Conservation (phyloP, 169 alveolate genomes). For the Plasmodium coatneyi region DNA sequence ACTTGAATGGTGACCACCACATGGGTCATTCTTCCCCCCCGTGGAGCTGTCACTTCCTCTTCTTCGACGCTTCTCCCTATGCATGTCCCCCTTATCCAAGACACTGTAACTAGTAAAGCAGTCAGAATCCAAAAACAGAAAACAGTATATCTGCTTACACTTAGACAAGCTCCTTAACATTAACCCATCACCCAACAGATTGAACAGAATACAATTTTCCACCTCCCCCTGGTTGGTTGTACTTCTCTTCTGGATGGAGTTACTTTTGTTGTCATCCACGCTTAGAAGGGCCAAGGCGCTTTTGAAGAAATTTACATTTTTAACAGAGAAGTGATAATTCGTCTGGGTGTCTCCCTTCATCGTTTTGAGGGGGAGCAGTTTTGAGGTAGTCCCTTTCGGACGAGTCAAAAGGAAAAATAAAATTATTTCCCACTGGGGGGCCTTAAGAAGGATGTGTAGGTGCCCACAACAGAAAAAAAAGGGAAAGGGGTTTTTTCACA, state of each 20-base stretch:
- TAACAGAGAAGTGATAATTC: conserved; percentile 57
- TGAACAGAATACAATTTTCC: conserved; percentile 39
- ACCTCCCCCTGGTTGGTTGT: neutral
- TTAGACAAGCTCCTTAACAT: conserved; percentile 63
- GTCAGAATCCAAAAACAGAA: conserved; percentile 51
- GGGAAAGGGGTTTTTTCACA: neutral
- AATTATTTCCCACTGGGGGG: neutral
- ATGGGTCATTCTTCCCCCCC: neutral
- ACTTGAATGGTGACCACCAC: neutral
- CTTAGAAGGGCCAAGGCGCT: conserved; percentile 54
- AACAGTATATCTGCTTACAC: conserved; percentile 69
- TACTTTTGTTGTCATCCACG: conserved; percentile 53
- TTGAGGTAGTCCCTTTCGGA: neutral
- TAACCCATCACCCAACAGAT: conserved; percentile 42
- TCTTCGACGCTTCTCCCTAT: neutral
- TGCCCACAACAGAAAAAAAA: neutral
- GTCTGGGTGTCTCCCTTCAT: conserved; percentile 25
- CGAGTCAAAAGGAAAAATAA: neutral
- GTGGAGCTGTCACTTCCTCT: neutral
- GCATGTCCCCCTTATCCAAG: neutral
- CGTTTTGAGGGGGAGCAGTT: neutral
- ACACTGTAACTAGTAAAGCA: conserved; percentile 41
- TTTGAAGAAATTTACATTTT: conserved; percentile 56
- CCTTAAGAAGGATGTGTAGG: neutral
- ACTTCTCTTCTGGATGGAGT: neutral